A percentile compares a stretch with the other conserved stretches of the same genome.
phyloP scores from a whole-genome alignment of 352 stramenopile species.

The Pythium vanterpoolii region DNA sequence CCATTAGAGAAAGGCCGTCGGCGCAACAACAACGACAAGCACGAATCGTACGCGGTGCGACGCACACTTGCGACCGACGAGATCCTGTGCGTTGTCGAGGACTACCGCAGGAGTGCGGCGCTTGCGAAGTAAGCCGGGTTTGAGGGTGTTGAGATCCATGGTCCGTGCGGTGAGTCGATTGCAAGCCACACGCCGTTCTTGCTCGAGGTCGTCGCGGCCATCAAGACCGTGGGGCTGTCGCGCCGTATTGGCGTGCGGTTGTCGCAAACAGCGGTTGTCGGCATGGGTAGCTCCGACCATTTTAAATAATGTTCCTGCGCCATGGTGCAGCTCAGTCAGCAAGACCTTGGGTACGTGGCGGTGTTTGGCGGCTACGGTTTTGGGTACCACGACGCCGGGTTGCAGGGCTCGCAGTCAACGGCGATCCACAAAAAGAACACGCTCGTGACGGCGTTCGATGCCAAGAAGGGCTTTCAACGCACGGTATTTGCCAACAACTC shows the following conservation, averaged over 20 bases:
- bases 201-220: conserved; percentile 26
- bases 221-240: background rate
- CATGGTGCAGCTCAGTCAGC: conserved; percentile 32
- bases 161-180: conserved; percentile 53
- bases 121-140: conserved; percentile 44
- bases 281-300: conserved; percentile 43
- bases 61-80: background rate
- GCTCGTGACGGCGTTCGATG: conserved; percentile 27
- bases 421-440: too few relatives aligned
- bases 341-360: conserved; percentile 38
- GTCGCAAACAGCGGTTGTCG: conserved; percentile 5
- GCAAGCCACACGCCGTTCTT: conserved; percentile 64
- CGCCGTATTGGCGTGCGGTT: background rate
- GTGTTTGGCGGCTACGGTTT: conserved; percentile 35
- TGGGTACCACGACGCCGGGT: conserved; percentile 29
- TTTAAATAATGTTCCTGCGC: conserved; percentile 38
- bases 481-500: conserved; percentile 41
- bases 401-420: too few relatives aligned
- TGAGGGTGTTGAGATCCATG: conserved; percentile 57
- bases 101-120: conserved; percentile 41
- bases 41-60: background rate
- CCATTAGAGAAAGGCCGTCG: background rate
- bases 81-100: conserved; percentile 6
- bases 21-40: background rate
- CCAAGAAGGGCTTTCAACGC: conserved; percentile 30